phyloP scores from a whole-genome alignment of 345 rosid genomes.

The Clausena lansium region DNA sequence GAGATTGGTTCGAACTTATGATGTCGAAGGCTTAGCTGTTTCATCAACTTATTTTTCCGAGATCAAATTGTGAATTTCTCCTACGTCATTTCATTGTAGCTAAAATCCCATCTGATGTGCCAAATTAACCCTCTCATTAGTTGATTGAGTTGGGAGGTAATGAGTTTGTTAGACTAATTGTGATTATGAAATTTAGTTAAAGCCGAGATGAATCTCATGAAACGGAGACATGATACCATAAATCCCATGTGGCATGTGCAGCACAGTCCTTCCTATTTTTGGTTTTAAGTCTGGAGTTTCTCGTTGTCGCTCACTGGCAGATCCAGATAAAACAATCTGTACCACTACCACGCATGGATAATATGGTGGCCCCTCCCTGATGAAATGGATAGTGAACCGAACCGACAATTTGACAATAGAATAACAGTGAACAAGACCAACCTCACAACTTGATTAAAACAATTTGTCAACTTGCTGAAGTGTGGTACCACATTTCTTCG shows the following conservation, averaged over 20 bases:
- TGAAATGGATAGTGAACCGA: background rate
- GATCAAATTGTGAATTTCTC: slow-evolving; percentile 45
- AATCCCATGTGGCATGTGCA: too few species aligned
- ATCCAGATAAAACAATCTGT: too few species aligned
- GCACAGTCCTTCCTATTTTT: too few species aligned
- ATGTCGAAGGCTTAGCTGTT: slow-evolving; percentile 78
- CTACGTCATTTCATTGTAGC: background rate
- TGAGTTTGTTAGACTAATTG: background rate
- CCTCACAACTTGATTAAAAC: background rate
- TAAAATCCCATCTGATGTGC: background rate
- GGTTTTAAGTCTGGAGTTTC: too few species aligned
- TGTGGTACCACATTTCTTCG: background rate
- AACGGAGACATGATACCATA: too few species aligned
- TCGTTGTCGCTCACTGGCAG: too few species aligned
- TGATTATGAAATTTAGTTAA: too few species aligned
- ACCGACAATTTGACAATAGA: background rate
- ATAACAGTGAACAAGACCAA: background rate
- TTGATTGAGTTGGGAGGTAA: background rate
- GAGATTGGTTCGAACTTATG: slow-evolving; percentile 76
- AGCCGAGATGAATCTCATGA: too few species aligned
- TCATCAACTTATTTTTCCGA: slow-evolving; percentile 79
- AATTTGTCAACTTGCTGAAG: background rate
- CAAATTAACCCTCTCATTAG: background rate
- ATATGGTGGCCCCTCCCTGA: background rate
- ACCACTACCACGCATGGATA: background rate